These are phyloP conservation scores for Lactarius hengduanensis DNA, from an alignment of 768 basidiomycete species.

Conservation along the genomic window DNA sequence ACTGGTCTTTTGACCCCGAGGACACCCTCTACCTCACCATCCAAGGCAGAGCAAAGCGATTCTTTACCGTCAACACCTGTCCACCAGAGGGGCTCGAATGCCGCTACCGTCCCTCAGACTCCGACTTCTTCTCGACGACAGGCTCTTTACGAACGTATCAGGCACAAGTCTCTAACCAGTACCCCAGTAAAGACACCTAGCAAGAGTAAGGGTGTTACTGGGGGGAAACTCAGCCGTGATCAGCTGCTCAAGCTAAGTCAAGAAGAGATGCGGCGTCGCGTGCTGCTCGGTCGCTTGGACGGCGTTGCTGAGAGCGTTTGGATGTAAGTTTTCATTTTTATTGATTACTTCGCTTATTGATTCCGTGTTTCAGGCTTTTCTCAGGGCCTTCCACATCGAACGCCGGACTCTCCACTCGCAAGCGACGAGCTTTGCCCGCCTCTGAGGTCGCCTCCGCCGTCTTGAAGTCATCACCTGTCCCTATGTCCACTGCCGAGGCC, in stretches of 20 bases:
- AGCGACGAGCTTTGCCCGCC: conserved; percentile 66
- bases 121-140: conserved; percentile 74
- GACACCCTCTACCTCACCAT: conserved; percentile 34
- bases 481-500: conserved; percentile 75
- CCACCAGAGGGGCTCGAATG: conserved; percentile 56
- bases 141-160: conserved; percentile 79
- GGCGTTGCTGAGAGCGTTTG: conserved; percentile 86
- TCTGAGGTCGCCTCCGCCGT: conserved; percentile 67
- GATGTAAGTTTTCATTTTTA: conserved; percentile 50
- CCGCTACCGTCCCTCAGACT: conserved; percentile 59
- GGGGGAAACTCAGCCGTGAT: conserved; percentile 57
- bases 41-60: conserved; percentile 33
- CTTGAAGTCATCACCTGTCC: conserved; percentile 78
- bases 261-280: conserved; percentile 74
- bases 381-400: conserved; percentile 56
- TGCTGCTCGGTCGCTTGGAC: conserved; percentile 70
- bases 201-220: conserved; percentile 39
- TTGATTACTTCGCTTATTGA: conserved; percentile 1
- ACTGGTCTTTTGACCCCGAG: conserved; percentile 40
- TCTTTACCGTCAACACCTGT: conserved; percentile 62
- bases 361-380: conserved; percentile 55
- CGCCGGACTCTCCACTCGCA: conserved; percentile 56
- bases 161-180: conserved; percentile 63
- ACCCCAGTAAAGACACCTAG: conserved; percentile 58
- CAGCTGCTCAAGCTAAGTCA: conserved; percentile 70